phyloP scores from a whole-genome alignment of 1,139 yeast species.

The Zhuliangozyma blackwelliae region DNA sequence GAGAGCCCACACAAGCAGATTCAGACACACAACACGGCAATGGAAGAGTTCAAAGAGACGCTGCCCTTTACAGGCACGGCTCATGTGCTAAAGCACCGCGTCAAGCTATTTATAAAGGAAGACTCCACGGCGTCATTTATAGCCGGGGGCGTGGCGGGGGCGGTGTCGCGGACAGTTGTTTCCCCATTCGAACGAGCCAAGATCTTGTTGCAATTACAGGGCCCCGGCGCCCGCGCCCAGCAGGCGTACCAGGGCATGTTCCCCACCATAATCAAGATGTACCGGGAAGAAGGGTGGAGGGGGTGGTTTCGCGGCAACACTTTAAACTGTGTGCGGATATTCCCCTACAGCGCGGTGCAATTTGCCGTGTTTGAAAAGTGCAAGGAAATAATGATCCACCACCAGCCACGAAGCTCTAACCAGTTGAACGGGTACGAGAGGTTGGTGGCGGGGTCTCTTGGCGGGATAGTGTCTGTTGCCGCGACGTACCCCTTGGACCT shows the following conservation, averaged over 20 bases:
- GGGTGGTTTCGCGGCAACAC: constrained; percentile 92
- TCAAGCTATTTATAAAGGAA: constrained; percentile 34
- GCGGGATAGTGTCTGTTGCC: constrained; percentile 76
- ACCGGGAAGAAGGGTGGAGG: constrained; percentile 82
- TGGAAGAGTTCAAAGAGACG: too few species aligned
- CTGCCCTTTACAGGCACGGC: too few species aligned
- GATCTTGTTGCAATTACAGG: constrained; percentile 85
- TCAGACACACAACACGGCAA: too few species aligned
- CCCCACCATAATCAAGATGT: constrained; percentile 72
- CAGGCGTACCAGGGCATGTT: constrained; percentile 70
- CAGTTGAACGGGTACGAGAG: constrained; percentile 50
- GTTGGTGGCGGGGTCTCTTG: constrained; percentile 71
- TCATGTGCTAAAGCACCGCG: constrained; percentile 1
- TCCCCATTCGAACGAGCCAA: constrained; percentile 95
- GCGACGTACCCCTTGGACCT: constrained; percentile 91
- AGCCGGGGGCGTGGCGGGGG: constrained; percentile 74
- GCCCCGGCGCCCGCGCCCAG: constrained; percentile 53
- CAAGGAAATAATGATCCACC: constrained; percentile 42
- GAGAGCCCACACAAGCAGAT: too few species aligned
- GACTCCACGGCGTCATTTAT: constrained; percentile 60
- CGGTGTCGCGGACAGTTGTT: constrained; percentile 86
- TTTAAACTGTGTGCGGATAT: constrained; percentile 79
- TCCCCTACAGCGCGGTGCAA: constrained; percentile 95
- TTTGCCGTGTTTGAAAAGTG: constrained; percentile 78
- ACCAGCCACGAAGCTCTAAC: constrained; percentile 19